Evolutionary conservation across 2,329 filamentous ascomycete genomes (phyloP), one percentile per base, ranked within the genome.

Genomic region (Thelonectria olida): DNA sequence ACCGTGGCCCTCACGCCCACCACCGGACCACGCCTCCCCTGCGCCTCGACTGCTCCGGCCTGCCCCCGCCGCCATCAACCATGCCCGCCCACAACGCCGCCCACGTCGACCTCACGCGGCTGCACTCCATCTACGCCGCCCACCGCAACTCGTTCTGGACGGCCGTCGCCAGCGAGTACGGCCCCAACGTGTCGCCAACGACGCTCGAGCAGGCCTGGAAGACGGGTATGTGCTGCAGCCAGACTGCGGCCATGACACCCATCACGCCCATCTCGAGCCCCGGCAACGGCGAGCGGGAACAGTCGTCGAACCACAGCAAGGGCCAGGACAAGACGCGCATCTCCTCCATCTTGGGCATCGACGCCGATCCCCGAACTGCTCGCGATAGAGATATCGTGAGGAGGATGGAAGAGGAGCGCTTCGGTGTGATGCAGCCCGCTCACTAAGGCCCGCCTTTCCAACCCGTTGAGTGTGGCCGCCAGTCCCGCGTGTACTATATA

Each of bases 131-230:
- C 67, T 94, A 94, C 76, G 85, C 88, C 53, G 80, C 85, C 7
- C 90, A 92, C 76, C 87, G 90, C 42, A 81, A 84, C 51, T 85
- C 86, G 8, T 94, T 95, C 79, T 95, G 92, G 91, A 82, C 85
- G 31, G 83, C 85, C 48, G 85, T 95, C 34, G 90, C 91, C 27
- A 80, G 85, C 23, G 90, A 93, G 70, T 94, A 94, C 71, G 90
- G 90, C 54, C 76, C 80, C 13, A 85, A 87, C 31, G 82, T 83
- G 2, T 88, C 86, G 49, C 86, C 90, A 1, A 81, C 83, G 13
- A 81, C 87, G 31, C 81, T 93, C 19, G 90, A 92, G 78, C 88
- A 90, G 73, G 87, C 89, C n/a, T 93, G 90, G 88, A 84, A 82
- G 73, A 79, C 80, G 9, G 82, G 80, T 38, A 71, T 75, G 25